Evolutionary conservation across 2,329 filamentous ascomycete genomes (phyloP), one percentile per base, ranked within the genome.

Genomic region (Cercospora zeina): DNA sequence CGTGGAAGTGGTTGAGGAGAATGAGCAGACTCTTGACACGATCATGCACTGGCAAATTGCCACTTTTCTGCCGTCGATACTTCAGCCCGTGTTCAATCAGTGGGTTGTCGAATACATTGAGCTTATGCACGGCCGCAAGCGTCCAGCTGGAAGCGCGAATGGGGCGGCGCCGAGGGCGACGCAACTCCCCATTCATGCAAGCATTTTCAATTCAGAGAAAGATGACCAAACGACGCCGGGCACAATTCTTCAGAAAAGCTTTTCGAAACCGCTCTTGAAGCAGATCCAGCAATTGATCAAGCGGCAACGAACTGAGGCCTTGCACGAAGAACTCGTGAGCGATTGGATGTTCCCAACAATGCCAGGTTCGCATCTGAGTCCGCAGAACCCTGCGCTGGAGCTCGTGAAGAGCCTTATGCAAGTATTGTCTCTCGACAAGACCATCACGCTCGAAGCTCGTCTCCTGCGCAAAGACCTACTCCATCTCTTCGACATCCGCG

Each of bases 31-130:
- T 2, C 83, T 97, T 13, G 89, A 97, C 70, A 95, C 90, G 10
- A 87, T 99, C 71, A 97, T 99, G 93, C 90, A 96, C 77, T 99
- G 96, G 96, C 95, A 99, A 75, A 89, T 99, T 73, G 89, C 87
- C 50, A 93, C 91, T 1, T 97, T 97, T 75, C 78, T 99, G 0
- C 95, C 96, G 0, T 75, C 80, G 0, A 87, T 89, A 4, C 82
- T 99, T 54, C 93, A 97, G 71, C 84, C 89, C 0, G 85, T 88
- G 9, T 99, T 99, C 80, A 85, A 93, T 65, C 88, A 96, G 69
- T 97, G 93, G 91, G 86, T 97, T 2, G 86, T 96, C 13, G 91
- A 96, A 73, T 99, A 97, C 76, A 90, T 99, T 68, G 87, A 96
- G 68, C 82, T 97, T 59, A 97, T 99, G 93, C 93, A 97, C 72